These are phyloP conservation scores for Phytopythium cucurbitacearum DNA, from an alignment of 352 stramenopile species.

Conservation along the genomic window DNA sequence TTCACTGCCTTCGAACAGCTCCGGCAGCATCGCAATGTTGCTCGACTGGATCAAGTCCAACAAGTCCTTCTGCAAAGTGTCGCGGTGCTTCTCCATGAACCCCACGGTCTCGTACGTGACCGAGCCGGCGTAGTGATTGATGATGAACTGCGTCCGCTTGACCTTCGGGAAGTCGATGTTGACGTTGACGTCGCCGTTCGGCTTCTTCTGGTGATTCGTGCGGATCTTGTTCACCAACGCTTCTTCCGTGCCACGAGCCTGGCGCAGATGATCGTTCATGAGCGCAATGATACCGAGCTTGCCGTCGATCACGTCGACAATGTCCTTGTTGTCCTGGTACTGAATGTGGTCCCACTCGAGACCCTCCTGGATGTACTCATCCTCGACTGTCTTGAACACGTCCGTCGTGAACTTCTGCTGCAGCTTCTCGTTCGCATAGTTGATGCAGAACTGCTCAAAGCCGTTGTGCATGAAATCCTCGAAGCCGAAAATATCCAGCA, in stretches of 20 bases:
- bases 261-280: constrained; percentile 87
- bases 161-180: constrained; percentile 87
- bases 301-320: constrained; percentile 95
- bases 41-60: constrained; percentile 85
- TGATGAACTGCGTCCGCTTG: constrained; percentile 91
- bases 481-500: constrained; percentile 99
- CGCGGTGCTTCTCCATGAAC: constrained; percentile 97
- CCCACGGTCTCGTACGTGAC: constrained; percentile 93
- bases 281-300: constrained; percentile 86
- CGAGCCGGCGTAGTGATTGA: constrained; percentile 94
- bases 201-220: constrained; percentile 78
- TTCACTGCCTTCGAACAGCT: constrained; percentile 75
- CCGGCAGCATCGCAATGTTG: constrained; percentile 51
- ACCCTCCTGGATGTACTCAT: constrained; percentile 96
- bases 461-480: constrained; percentile 95
- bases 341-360: constrained; percentile 98
- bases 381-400: constrained; percentile 98
- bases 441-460: constrained; percentile 93
- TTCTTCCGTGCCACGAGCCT: constrained; percentile 83
- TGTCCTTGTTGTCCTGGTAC: constrained; percentile 98
- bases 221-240: constrained; percentile 86
- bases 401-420: constrained; percentile 92
- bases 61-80: constrained; percentile 94
- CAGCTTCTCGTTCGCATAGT: constrained; percentile 91
- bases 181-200: constrained; percentile 50